These are phyloP conservation scores for Leptoxyphium fumago DNA, from an alignment of 2,329 filamentous ascomycete genomes.

Conservation along the genomic window DNA sequence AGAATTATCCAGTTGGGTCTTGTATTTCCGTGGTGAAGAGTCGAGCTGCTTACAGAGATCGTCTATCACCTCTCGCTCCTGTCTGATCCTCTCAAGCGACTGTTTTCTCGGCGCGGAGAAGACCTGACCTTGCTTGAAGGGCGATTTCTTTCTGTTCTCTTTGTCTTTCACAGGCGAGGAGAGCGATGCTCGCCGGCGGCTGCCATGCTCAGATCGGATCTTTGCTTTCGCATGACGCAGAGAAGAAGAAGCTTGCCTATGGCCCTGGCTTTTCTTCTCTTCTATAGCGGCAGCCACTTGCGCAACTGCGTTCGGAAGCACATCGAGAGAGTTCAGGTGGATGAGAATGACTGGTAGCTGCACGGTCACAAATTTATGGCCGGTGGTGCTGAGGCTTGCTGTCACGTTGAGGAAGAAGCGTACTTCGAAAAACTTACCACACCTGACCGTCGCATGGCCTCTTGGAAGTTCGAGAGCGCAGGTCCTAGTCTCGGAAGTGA, in stretches of 20 bases:
- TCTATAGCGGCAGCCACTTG: constrained; percentile 42
- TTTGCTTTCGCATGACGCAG: constrained; percentile 3
- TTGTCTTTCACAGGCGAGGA: constrained; percentile 7
- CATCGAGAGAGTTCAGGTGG: constrained; percentile 43
- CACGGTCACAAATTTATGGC: constrained; percentile 36
- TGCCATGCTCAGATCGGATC: constrained; percentile 1
- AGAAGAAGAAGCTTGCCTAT: constrained; percentile 1
- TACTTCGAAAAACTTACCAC: constrained; percentile 42
- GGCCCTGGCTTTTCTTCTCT: constrained; percentile 25
- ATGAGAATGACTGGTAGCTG: constrained; percentile 42
- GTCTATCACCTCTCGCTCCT: constrained; percentile 26
- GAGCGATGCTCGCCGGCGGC: constrained; percentile 15
- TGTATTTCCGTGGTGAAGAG: constrained; percentile 29
- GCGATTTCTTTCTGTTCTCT: constrained; percentile 20
- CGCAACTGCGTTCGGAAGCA: constrained; percentile 39
- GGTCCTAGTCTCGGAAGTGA: constrained; percentile 32
- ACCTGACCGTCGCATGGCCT: constrained; percentile 36
- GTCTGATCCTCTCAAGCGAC: constrained; percentile 32
- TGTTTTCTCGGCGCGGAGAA: constrained; percentile 38
- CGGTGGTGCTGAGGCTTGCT: constrained; percentile 27
- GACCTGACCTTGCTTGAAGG: constrained; percentile 34
- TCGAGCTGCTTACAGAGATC: constrained; percentile 28
- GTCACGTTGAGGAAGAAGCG: constrained; percentile 40
- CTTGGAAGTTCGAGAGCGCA: constrained; percentile 36
- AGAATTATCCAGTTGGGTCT: constrained; percentile 4